phyloP scores from a whole-genome alignment of 805 yeast species.

The Wickerhamomyces bovis region DNA sequence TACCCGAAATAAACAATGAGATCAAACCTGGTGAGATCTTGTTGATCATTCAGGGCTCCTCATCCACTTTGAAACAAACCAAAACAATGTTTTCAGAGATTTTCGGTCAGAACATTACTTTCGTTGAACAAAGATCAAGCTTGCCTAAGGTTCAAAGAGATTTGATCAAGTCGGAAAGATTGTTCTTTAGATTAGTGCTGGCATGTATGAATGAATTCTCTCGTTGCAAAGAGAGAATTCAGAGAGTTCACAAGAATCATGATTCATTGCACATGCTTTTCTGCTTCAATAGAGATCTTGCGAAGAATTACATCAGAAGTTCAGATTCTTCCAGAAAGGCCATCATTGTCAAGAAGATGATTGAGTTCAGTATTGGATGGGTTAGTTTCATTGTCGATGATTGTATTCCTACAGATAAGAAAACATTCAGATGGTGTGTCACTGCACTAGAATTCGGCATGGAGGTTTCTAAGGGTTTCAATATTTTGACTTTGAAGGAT shows the following conservation, averaged over 20 bases:
- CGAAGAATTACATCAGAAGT: conserved; percentile 60
- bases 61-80: conserved; percentile 47
- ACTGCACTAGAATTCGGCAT: conserved; percentile 92
- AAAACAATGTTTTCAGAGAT: conserved; percentile 51
- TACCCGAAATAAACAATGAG: conserved; percentile 37
- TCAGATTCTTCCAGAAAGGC: conserved; percentile 64
- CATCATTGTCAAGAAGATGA: conserved; percentile 61
- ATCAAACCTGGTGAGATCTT: conserved; percentile 64
- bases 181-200: conserved; percentile 62
- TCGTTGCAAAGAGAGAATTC: conserved; percentile 44
- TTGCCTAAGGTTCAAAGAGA: conserved; percentile 68
- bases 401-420: conserved; percentile 86
- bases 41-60: conserved; percentile 66
- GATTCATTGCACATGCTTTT: conserved; percentile 72
- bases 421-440: conserved; percentile 94
- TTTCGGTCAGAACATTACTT: conserved; percentile 48
- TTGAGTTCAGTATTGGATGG: conserved; percentile 83
- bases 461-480: conserved; percentile 88
- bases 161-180: conserved; percentile 55
- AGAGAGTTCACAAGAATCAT: conserved; percentile 58
- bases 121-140: conserved; percentile 64
- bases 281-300: conserved; percentile 75
- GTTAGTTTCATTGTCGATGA: conserved; percentile 89
- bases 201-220: conserved; percentile 56
- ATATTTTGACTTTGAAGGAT: conserved; percentile 73